Base-by-base conservation (phyloP, 2,329 filamentous ascomycete species). In the Neofusicoccum cordaticola region DNA sequence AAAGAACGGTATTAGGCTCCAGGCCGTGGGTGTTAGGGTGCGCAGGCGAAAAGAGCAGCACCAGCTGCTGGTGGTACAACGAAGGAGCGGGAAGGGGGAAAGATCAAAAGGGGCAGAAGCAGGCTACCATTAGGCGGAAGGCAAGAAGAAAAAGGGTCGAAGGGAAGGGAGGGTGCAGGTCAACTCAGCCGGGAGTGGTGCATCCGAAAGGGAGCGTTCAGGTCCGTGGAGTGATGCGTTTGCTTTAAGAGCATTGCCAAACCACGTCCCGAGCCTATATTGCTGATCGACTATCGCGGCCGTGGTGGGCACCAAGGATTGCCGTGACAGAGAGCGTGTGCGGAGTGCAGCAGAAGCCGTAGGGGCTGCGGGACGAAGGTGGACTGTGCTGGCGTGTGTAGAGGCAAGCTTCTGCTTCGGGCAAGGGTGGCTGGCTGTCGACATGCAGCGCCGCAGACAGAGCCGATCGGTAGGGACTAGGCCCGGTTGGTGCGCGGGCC, bases 1-100 rank as follows among this genome's bases (percentile, higher is more conserved):
- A 60, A 66, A 44, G 45, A 62, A 65, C 61, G 63, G 66, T 70
- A 69, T 70, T 70, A 69, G 68, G 68, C 71, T 69, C 69, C 51
- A 17, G 56, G 56, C 42, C 56, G 31, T n/a, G 8, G 41, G 31
- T 15, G 27, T 47, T 4, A 35, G 2, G 37, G 41, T 2, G 11
- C 37, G 12, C 22, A 35, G 44, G 17, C 9, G 13, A 47, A 58
- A 47, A 15, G 41, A 15, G 56, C 56, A 60, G 56, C 56, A 48
- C 56, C 53, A 60, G 56, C 56, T 60, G 56, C 56, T 47, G 56
- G 56, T 60, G 27, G 15, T 37, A 22, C 56, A 47, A 60, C 9
- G 42, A 47, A 11, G 4, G 44, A 17, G 56, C 12, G 56, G 5
- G 56, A 47, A 60, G 17, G 56, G 41, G 56, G 34, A 60, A 60